Base-by-base conservation (phyloP, 495 filamentous ascomycete species). In the Umbilicaria muhlenbergii region DNA sequence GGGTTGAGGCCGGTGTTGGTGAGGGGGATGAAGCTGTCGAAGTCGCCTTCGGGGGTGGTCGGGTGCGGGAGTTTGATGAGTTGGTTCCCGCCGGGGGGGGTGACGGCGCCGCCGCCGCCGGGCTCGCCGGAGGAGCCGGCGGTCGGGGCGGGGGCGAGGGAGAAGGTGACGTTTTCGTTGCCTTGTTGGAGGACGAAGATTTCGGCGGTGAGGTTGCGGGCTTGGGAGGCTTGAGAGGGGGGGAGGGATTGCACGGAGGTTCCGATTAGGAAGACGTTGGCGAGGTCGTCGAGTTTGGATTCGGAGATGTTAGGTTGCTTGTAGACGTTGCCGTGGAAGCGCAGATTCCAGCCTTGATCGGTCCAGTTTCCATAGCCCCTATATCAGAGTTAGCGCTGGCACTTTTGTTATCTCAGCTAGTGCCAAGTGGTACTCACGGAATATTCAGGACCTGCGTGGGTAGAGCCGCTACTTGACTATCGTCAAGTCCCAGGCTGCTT, bases 341-440 rank as follows among this genome's bases (percentile, higher is more conserved):
- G 70, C 5, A 86, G 63, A 43, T 79, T 83, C 83, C 83, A 88
- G 34, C 78, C 80, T 37, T 72, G 61, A 15, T 71, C 65, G n/a
- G 82, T 86, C 71, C 77, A 87, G 48, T 88, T 88, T 32, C 70
- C 83, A 56, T 88, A 87, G n/a, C 70, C 70, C n/a, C 71, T 75
- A 42, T 13, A 34, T 18, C 38, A 34, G 36, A 7, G n/a, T 32
- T 34, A 32, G n/a, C 28, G 28, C 40, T 42, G 6, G 13, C 11
- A 3, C 33, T 18, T 11, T 13, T 11, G 18, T 41, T 44, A 51
- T 33, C 45, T 36, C 10, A 38, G 17, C 3, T 24, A 46, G 21
- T 24, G n/a, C 21, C 21, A 3, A 14, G 19, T 6, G 28, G 16
- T 36, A 57, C 64, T 54, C 52, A 73, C 61, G 80, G 78, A 10